These are phyloP conservation scores for Ophiosphaerella herpotricha DNA, from an alignment of 2,329 filamentous ascomycete species.

Conservation along the genomic window DNA sequence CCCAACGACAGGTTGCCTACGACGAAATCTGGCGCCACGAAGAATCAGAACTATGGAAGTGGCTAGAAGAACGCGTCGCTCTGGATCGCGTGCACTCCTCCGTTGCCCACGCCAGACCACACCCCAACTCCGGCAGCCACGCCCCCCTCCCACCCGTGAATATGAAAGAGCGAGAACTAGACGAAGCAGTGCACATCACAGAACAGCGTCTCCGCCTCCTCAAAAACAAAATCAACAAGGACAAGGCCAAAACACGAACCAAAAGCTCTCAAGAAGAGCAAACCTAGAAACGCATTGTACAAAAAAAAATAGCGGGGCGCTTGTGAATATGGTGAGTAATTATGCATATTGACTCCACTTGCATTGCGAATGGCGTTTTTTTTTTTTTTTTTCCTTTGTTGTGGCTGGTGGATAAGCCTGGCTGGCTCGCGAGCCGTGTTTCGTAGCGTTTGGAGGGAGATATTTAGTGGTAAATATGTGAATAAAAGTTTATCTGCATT, in stretches of 20 bases:
- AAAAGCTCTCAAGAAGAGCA: constrained; percentile 27
- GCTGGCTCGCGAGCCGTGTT: too few relatives aligned
- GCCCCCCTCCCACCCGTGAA: constrained; percentile 54
- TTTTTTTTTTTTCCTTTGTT: neutral
- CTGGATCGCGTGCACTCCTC: constrained; percentile 59
- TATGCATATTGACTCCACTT: neutral
- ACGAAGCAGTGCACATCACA: constrained; percentile 81
- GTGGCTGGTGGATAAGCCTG: too few relatives aligned
- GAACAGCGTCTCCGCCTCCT: constrained; percentile 81
- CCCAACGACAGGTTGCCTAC: constrained; percentile 79
- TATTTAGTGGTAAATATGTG: too few relatives aligned
- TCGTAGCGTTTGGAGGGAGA: too few relatives aligned
- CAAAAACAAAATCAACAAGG: constrained; percentile 66
- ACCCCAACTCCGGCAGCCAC: constrained; percentile 51
- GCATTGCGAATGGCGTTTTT: constrained; percentile 5
- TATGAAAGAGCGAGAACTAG: constrained; percentile 75
- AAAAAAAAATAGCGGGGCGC: neutral
- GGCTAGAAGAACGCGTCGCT: constrained; percentile 85
- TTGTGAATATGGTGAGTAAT: neutral
- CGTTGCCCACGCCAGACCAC: constrained; percentile 27
- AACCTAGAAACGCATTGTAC: constrained; percentile 1
- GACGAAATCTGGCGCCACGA: constrained; percentile 91
- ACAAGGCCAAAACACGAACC: constrained; percentile 24
- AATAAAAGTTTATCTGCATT: too few relatives aligned
- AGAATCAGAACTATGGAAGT: constrained; percentile 89